Evolutionary conservation across 176 grass and related monocot species (phyloP).

Genomic region (Metroxylon sagu): DNA sequence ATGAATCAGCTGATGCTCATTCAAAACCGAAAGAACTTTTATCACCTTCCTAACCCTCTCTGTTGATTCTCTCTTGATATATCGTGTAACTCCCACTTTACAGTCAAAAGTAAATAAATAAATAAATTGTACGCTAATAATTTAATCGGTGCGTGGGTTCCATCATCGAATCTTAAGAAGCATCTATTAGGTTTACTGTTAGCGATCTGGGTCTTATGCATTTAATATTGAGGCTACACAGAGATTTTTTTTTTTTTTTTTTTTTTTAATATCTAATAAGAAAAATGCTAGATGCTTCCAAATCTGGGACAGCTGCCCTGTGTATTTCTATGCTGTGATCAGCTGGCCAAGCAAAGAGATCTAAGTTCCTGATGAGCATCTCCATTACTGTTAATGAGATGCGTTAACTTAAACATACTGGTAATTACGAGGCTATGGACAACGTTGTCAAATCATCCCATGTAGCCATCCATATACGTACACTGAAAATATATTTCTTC

Average conservation of each 20-base stretch:
- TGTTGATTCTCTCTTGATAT: no score
- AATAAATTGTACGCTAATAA: not conserved
- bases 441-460: no score
- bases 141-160: not conserved
- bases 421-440: no score
- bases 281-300: no score
- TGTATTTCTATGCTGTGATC: slow-evolving; percentile 29
- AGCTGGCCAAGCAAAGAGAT: slow-evolving; percentile 23
- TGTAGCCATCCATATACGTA: no score
- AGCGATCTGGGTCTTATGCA: slow-evolving; percentile 28
- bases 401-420: no score
- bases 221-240: slow-evolving; percentile 33
- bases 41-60: no score
- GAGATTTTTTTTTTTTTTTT: slow-evolving; percentile 20
- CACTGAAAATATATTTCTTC: no score
- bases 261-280: slow-evolving; percentile 6
- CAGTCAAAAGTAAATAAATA: no score
- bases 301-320: not conserved
- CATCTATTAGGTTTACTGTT: slow-evolving; percentile 20
- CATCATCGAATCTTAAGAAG: not conserved
- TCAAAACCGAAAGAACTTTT: no score
- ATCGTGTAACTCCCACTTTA: no score
- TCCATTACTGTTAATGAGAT: slow-evolving; percentile 15
- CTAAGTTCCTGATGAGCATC: not conserved
- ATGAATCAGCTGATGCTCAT: no score